A percentile compares a stretch with the other conserved stretches of the same genome.
Conservation (phyloP, 441 rosid species). For the Eutrema salsugineum region DNA sequence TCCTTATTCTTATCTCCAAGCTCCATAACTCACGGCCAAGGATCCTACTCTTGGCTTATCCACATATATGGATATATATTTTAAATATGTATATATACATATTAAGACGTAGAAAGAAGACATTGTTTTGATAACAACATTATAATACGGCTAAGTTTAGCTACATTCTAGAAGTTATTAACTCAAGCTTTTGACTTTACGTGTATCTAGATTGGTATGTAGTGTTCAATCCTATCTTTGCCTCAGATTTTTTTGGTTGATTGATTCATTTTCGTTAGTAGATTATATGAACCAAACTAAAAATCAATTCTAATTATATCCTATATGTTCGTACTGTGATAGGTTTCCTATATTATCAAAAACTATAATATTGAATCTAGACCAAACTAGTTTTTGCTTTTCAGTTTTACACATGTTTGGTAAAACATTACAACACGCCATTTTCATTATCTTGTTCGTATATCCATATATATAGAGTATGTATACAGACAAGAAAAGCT, state of each 20-base stretch:
- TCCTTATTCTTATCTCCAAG: neutral
- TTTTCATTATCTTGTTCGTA: neutral
- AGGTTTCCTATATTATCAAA: no score
- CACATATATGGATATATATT: neutral
- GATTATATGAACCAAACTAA: neutral
- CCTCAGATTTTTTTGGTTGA: neutral
- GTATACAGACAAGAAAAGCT: neutral
- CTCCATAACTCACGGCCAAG: neutral
- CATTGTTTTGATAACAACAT: no score
- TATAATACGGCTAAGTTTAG: no score
- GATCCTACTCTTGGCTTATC: neutral
- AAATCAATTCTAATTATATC: neutral
- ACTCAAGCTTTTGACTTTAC: constrained; percentile 7
- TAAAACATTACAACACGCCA: neutral
- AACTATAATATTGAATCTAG: neutral
- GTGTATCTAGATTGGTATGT: constrained; percentile 7
- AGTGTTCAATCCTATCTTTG: neutral
- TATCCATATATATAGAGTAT: neutral
- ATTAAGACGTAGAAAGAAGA: no score
- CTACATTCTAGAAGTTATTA: no score
- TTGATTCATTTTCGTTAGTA: neutral
- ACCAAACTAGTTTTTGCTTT: neutral
- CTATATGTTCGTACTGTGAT: no score
- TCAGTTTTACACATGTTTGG: neutral
- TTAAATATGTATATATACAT: neutral